phyloP scores from a whole-genome alignment of 495 filamentous ascomycete species.

The Geopyxis carbonaria region DNA sequence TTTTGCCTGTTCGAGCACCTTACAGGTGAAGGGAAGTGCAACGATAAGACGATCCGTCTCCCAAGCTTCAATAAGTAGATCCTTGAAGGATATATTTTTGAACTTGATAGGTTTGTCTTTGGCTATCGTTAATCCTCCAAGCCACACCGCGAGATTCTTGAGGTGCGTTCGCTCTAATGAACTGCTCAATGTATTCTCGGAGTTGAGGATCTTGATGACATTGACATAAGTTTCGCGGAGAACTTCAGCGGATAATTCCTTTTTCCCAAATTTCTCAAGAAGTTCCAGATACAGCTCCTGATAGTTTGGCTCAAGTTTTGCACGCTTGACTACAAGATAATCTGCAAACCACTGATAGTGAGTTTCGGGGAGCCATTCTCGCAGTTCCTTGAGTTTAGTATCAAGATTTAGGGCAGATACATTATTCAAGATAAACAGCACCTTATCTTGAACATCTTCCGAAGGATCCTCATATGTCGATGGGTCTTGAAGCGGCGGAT shows the following conservation, averaged over 20 bases:
- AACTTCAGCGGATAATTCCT: conserved; percentile 66
- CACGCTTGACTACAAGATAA: conserved; percentile 90
- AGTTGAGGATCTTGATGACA: conserved; percentile 69
- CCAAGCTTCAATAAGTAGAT: conserved; percentile 78
- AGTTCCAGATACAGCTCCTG: conserved; percentile 84
- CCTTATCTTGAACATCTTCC: conserved; percentile 73
- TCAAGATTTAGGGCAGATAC: conserved; percentile 75
- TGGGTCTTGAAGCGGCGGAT: conserved; percentile 39
- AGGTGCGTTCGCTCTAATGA: conserved; percentile 67
- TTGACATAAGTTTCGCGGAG: conserved; percentile 85
- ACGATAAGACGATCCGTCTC: conserved; percentile 77
- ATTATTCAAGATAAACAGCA: conserved; percentile 93
- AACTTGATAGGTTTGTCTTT: conserved; percentile 92
- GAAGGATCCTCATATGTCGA: conserved; percentile 60
- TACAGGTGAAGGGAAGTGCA: conserved; percentile 93
- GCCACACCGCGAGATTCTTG: conserved; percentile 82
- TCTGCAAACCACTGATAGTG: conserved; percentile 92
- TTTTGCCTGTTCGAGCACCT: conserved; percentile 69
- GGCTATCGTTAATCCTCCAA: conserved; percentile 83
- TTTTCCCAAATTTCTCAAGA: conserved; percentile 63
- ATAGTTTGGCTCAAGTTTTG: conserved; percentile 91
- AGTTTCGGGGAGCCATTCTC: conserved; percentile 54
- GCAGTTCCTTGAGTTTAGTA: conserved; percentile 61
- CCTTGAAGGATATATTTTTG: conserved; percentile 91
- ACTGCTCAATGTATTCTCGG: conserved; percentile 63